phyloP scores from a whole-genome alignment of 495 filamentous ascomycete genomes.

The Penicillium pancosmium region DNA sequence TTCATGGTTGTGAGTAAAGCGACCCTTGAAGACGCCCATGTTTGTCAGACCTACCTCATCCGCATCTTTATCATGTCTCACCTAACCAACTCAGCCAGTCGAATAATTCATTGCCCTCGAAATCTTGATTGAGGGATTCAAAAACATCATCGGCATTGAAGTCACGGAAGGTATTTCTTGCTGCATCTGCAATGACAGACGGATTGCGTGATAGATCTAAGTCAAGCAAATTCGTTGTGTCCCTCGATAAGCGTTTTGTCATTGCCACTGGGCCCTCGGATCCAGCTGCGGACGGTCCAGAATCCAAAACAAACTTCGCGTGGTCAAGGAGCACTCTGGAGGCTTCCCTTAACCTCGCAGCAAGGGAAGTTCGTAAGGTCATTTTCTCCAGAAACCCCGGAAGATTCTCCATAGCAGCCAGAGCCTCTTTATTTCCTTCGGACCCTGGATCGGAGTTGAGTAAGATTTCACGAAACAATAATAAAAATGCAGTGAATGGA shows the following conservation, averaged over 20 bases:
- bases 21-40: too few relatives aligned
- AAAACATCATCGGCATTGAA: background rate
- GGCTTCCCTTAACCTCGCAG: background rate
- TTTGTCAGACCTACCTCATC: too few relatives aligned
- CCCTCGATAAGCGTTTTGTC: background rate
- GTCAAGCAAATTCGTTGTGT: background rate
- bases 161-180: background rate
- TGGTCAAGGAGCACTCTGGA: background rate
- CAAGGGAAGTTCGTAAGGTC: background rate
- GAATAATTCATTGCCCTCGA: background rate
- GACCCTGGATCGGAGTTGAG: background rate
- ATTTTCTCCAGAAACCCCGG: background rate
- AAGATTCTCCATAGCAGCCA: background rate
- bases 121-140: background rate
- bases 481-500: background rate
- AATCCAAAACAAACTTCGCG: background rate
- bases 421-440: background rate
- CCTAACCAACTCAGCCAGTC: background rate
- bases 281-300: background rate
- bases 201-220: background rate
- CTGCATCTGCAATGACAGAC: background rate
- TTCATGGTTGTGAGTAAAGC: too few relatives aligned
- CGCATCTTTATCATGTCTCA: background rate
- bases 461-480: background rate
- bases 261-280: background rate